Percentiles rank a stretch among this genome's conserved stretches.
These are phyloP conservation scores for Paecilomyces niveus DNA, from an alignment of 2,329 filamentous ascomycete species.

Conservation along the genomic window DNA sequence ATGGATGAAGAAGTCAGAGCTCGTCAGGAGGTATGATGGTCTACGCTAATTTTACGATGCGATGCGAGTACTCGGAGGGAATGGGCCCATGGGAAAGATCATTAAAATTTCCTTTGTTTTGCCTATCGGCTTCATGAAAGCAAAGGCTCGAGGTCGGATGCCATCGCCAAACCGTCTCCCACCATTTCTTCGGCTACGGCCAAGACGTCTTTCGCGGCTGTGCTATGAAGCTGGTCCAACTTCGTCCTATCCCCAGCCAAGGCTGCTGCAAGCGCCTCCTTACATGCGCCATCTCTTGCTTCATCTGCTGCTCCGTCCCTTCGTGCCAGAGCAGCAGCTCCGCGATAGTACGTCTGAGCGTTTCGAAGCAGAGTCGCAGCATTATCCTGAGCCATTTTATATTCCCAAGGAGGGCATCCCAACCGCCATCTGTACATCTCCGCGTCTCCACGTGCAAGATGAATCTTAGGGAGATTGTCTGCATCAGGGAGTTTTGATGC, in stretches of 20 bases:
- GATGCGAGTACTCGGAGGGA: not conserved
- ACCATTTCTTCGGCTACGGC: constrained; percentile 44
- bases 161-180: constrained; percentile 44
- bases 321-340: constrained; percentile 38
- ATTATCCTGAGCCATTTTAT: constrained; percentile 38
- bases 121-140: constrained; percentile 18
- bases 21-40: constrained; percentile 17
- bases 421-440: constrained; percentile 50
- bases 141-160: constrained; percentile 24
- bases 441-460: constrained; percentile 48
- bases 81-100: not conserved
- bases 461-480: constrained; percentile 46
- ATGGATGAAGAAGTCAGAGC: constrained; percentile 37
- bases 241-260: constrained; percentile 34
- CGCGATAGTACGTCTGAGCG: constrained; percentile 52
- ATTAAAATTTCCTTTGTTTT: not conserved
- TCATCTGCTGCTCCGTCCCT: constrained; percentile 37
- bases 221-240: constrained; percentile 30
- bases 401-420: constrained; percentile 38
- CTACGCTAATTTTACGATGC: not conserved
- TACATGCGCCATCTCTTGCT: constrained; percentile 38
- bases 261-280: constrained; percentile 43
- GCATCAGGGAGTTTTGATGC: constrained; percentile 46
- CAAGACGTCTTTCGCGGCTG: constrained; percentile 30
- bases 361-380: constrained; percentile 45